Evolutionary conservation across 129 eudicot genomes (phyloP).

Genomic region (Arctium lappa): DNA sequence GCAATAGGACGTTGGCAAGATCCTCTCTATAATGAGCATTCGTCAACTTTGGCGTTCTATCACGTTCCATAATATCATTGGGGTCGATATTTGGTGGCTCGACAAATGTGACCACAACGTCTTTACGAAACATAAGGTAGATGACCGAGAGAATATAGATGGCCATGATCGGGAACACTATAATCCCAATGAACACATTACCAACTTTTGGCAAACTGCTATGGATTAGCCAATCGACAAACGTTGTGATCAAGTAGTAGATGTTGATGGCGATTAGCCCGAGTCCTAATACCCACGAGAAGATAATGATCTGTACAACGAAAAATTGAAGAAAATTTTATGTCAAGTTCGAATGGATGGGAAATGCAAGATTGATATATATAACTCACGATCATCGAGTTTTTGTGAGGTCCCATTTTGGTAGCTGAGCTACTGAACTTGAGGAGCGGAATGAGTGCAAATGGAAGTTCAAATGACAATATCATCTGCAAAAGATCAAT

Average conservation of each 20-base stretch:
- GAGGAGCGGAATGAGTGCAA: constrained; percentile 76
- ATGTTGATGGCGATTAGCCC: constrained; percentile 80
- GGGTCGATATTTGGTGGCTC: constrained; percentile 42
- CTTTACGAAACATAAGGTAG: constrained; percentile 65
- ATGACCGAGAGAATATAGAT: constrained; percentile 45
- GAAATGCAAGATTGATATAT: background rate
- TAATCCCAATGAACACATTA: constrained; percentile 52
- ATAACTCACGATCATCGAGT: constrained; percentile 56
- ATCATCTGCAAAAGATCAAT: constrained; percentile 54
- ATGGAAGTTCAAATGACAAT: constrained; percentile 75
- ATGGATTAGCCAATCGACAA: constrained; percentile 53
- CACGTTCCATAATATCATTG: constrained; percentile 29
- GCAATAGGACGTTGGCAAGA: constrained; percentile 62
- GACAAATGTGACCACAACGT: constrained; percentile 46
- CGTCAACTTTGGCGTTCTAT: constrained; percentile 9
- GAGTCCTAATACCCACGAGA: constrained; percentile 71
- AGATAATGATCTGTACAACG: constrained; percentile 44
- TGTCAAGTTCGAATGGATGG: background rate
- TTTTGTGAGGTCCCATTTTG: constrained; percentile 81
- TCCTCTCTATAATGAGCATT: constrained; percentile 53
- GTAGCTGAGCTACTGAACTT: constrained; percentile 66
- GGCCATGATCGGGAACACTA: constrained; percentile 54
- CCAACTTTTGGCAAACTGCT: constrained; percentile 51
- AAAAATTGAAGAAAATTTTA: no score
- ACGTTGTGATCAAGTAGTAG: constrained; percentile 58